Conservation (phyloP, 495 filamentous ascomycete genomes). For the Trichoderma erinaceum region DNA sequence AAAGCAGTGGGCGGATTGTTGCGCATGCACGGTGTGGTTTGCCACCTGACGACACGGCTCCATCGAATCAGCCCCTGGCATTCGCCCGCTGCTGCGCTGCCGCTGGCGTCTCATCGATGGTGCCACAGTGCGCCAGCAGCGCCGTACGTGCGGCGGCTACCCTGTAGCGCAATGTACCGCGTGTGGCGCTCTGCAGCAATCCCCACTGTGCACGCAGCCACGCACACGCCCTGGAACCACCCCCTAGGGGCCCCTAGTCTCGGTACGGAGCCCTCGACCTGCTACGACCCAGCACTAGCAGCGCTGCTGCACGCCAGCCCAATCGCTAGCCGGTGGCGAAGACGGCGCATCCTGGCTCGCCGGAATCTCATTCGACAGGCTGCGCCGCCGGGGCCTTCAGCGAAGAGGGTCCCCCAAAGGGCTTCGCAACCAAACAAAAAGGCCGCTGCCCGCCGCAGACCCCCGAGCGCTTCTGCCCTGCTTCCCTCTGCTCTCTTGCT, state of each 20-base stretch:
- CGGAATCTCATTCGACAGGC: constrained; percentile 14
- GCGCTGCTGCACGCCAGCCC: constrained; percentile 13
- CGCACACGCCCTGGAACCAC: not conserved
- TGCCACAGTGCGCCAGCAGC: constrained; percentile 1
- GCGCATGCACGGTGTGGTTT: no score
- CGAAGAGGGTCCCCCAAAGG: not conserved
- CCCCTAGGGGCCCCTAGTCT: not conserved
- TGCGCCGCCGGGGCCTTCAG: not conserved
- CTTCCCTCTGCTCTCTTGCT: not conserved
- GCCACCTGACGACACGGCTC: no score
- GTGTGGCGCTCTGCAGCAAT: not conserved
- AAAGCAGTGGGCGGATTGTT: no score
- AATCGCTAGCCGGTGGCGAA: constrained; percentile 13
- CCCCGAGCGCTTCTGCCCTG: constrained; percentile 13
- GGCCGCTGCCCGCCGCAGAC: not conserved
- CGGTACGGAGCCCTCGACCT: not conserved
- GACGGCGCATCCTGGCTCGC: constrained; percentile 11
- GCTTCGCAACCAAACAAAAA: constrained; percentile 10
- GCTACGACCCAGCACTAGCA: not conserved
- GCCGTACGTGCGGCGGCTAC: not conserved
- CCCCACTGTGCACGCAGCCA: not conserved
- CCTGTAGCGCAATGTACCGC: not conserved
- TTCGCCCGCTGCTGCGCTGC: not conserved
- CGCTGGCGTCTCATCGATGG: not conserved
- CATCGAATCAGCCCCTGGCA: not conserved